Evolutionary conservation across 495 filamentous ascomycete genomes (phyloP), one percentile per base, ranked within the genome.

Genomic region (Neurospora tetraspora): DNA sequence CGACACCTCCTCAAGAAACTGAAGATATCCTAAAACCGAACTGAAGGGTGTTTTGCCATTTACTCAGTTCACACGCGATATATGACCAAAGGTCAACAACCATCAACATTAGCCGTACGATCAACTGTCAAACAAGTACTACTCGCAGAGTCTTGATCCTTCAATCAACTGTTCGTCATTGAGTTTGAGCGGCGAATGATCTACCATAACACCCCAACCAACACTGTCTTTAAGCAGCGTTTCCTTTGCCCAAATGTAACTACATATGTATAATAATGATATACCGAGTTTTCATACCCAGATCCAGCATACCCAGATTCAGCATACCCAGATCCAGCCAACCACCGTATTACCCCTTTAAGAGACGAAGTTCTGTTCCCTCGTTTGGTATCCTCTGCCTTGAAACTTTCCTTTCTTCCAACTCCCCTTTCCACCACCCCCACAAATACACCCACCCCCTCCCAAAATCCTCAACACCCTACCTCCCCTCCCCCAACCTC

Each of bases 401-500:
- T 5, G 23, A 12, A 53, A 10, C 11, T 23, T 23, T 23, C 10
- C 45, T 12, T 23, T 11, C 45, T 12, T 20, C 40, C 14, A 40
- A 5, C 14, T 2, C 39, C 39, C 40, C 40, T 8, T 42, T 42
- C 40, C 1, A 1, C 40, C 16, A n/a, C n/a, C n/a, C n/a, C n/a
- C n/a, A n/a, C n/a, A n/a, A n/a, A n/a, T n/a, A n/a, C n/a, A n/a
- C n/a, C n/a, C n/a, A n/a, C n/a, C n/a, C n/a, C n/a, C n/a, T n/a
- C n/a, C n/a, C n/a, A n/a, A n/a, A n/a, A n/a, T n/a, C n/a, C n/a
- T n/a, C n/a, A n/a, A n/a, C 12, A 7, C 27, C 20, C 39, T 43
- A 37, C 36, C 71, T 61, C n/a, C 73, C 72, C 71, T 74, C 68
- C 42, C 75, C 76, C 39, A 83, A 38, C 72, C 45, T 39, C 73